Base-by-base conservation (phyloP, 129 eudicot species). In the Artemisia argyi region DNA sequence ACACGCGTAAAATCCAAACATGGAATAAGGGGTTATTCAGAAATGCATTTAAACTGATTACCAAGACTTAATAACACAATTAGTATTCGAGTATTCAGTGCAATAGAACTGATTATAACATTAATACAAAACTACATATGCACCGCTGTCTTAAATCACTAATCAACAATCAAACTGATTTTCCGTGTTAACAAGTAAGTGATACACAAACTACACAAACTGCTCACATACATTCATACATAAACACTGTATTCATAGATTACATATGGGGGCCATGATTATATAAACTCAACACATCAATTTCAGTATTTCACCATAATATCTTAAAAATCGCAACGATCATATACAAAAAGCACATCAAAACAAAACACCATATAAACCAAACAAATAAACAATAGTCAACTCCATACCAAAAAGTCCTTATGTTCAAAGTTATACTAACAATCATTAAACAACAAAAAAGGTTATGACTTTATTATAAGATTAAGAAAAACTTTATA, bases 351-450 rank as follows among this genome's bases (percentile, higher is more conserved):
- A 57, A 26, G 57, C 64, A 60, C 42, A 3, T 5, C 10, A n/a
- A 62, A 32, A 30, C 13, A 17, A 55, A 58, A 11, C 51, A 50
- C 56, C 39, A 51, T 62, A 61, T 58, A 60, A 35, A 60, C 7
- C 11, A 18, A 47, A 13, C 17, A 72, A 59, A 59, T 15, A 0
- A 73, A 50, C 62, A 49, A 62, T 6, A 19, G 46, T 65, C 55
- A 65, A 74, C 72, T 64, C 63, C 53, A 73, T 30, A 39, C 24
- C 63, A 30, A 73, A n/a, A 73, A 73, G 32, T 50, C 30, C 42
- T 13, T 50, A 42, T 51, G 52, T 63, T 63, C 26, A 49, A 30
- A 22, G 19, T 50, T 24, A 76, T 16, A 18, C 68, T 28, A 49
- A 73, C 49, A 30, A 61, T 28, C 30, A 54, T 14, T 17, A 24